Conservation (phyloP, 441 rosid genomes). For the Sinapis alba region DNA sequence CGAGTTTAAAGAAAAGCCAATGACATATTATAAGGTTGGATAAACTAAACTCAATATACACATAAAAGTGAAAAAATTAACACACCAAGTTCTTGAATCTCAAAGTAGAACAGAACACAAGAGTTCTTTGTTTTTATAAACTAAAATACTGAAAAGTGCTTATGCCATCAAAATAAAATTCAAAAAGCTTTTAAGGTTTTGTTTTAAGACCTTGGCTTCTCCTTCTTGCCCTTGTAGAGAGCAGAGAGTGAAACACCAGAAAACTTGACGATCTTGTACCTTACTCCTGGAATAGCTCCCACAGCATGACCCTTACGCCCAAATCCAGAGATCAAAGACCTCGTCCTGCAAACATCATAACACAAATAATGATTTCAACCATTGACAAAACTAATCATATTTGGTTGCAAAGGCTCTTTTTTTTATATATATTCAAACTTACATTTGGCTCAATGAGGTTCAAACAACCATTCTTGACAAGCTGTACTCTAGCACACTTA, state of each 20-base stretch:
- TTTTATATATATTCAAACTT: slow-evolving; percentile 9
- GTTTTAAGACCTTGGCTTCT: neutral
- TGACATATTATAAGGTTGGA: neutral
- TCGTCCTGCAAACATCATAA: neutral
- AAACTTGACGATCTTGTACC: neutral
- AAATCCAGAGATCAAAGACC: neutral
- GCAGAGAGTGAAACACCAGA: neutral
- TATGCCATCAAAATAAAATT: neutral
- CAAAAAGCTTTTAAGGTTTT: neutral
- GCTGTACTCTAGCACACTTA: slow-evolving; percentile 63
- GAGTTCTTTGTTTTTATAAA: neutral
- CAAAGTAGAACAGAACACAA: neutral
- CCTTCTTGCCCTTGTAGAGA: neutral
- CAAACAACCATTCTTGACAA: slow-evolving; percentile 65
- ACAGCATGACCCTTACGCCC: neutral
- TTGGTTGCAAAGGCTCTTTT: neutral
- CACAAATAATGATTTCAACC: neutral
- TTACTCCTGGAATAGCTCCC: neutral
- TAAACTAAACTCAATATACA: neutral
- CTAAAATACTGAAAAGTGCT: neutral
- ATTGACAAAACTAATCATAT: neutral
- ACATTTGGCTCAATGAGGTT: slow-evolving; percentile 65
- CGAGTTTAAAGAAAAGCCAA: neutral
- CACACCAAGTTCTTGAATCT: neutral
- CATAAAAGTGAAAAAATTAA: neutral